Evolutionary conservation across 495 filamentous ascomycete genomes (phyloP).

Genomic region (Penicillium riverlandense): DNA sequence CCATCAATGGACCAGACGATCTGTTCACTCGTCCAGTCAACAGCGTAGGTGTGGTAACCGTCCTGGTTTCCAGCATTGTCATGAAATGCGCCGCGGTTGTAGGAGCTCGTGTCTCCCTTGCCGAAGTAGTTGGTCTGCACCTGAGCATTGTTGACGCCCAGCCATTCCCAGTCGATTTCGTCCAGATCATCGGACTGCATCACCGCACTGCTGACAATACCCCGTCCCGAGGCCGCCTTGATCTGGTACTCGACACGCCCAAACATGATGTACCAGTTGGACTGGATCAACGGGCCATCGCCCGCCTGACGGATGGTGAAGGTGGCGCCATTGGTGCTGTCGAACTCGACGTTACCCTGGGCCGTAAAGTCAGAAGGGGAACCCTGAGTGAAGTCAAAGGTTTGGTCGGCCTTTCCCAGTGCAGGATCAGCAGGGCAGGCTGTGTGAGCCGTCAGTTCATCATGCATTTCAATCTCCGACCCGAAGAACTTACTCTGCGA

Average conservation of each 20-base stretch:
- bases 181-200: conserved; percentile 79
- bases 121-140: conserved; percentile 84
- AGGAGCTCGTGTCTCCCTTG: conserved; percentile 64
- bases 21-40: conserved; percentile 67
- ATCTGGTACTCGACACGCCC: conserved; percentile 51
- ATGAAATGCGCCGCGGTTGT: conserved; percentile 56
- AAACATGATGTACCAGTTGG: conserved; percentile 71
- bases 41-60: conserved; percentile 75
- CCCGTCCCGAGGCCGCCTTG: conserved; percentile 54
- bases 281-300: conserved; percentile 75
- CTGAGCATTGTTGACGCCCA: conserved; percentile 53
- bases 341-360: conserved; percentile 60
- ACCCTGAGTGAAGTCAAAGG: conserved; percentile 74
- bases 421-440: conserved; percentile 75
- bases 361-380: conserved; percentile 60
- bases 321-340: conserved; percentile 58
- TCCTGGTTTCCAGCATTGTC: conserved; percentile 42
- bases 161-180: conserved; percentile 88
- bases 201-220: conserved; percentile 71
- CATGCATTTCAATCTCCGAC: neutral
- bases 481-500: conserved; percentile 48
- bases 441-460: conserved; percentile 13
- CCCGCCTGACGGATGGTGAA: conserved; percentile 82
- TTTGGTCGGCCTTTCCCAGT: conserved; percentile 63
- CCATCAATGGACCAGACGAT: conserved; percentile 73